These are phyloP conservation scores for Dothistroma pini DNA, from an alignment of 2,329 filamentous ascomycete species.

Conservation along the genomic window DNA sequence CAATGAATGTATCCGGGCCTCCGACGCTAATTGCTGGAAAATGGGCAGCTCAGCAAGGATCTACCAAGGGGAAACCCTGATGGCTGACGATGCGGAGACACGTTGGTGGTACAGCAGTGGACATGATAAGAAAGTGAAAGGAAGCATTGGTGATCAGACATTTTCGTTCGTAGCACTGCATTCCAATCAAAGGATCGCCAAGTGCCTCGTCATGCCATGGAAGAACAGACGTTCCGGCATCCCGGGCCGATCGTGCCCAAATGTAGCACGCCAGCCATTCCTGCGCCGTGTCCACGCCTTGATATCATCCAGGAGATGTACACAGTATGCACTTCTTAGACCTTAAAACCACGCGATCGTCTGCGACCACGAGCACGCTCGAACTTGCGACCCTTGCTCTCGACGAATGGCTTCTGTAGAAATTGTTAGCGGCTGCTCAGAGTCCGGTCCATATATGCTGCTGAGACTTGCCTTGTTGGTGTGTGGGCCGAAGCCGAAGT, in stretches of 20 bases:
- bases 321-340: constrained; percentile 57
- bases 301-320: constrained; percentile 12
- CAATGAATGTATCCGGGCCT: not conserved
- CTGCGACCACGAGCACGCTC: constrained; percentile 98
- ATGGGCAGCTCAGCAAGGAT: not conserved
- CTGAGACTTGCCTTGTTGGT: constrained; percentile 75
- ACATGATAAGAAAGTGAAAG: not conserved
- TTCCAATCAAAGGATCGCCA: constrained; percentile 13
- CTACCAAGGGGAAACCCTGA: not conserved
- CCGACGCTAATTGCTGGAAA: not conserved
- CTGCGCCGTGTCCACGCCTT: constrained; percentile 18
- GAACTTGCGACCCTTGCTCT: constrained; percentile 99
- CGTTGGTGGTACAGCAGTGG: not conserved
- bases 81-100: not conserved
- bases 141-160: constrained; percentile 14
- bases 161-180: constrained; percentile 24
- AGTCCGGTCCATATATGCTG: not conserved
- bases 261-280: constrained; percentile 8
- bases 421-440: constrained; percentile 16
- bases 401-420: constrained; percentile 83
- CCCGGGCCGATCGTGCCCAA: constrained; percentile 15
- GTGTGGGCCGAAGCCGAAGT: constrained; percentile 98
- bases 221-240: constrained; percentile 7
- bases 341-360: constrained; percentile 99
- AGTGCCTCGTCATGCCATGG: constrained; percentile 12